Percentiles rank a stretch among this genome's conserved stretches.
phyloP scores from a whole-genome alignment of 306 rosid species.

The Psophocarpus tetragonolobus region DNA sequence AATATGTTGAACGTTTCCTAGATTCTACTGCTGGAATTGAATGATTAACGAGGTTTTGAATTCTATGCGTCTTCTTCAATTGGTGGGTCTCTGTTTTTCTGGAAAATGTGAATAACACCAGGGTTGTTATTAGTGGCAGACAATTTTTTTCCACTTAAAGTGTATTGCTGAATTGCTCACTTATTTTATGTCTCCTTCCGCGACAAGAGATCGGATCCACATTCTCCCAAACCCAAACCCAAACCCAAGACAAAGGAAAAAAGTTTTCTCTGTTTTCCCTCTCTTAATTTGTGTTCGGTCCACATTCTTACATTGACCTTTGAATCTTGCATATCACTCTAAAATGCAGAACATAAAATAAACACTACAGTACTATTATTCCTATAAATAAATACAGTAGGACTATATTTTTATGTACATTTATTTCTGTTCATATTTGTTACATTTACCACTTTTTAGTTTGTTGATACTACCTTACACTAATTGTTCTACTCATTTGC shows the following conservation, averaged over 20 bases:
- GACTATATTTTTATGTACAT: no score
- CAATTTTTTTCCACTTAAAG: not conserved
- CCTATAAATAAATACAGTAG: no score
- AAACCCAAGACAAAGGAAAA: not conserved
- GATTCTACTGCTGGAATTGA: not conserved
- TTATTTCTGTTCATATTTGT: no score
- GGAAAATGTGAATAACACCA: slow-evolving; percentile 12
- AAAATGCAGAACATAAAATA: no score
- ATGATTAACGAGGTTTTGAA: not conserved
- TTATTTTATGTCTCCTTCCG: not conserved
- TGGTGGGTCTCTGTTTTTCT: not conserved
- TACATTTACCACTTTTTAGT: no score
- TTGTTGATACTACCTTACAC: no score
- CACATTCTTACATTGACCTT: not conserved
- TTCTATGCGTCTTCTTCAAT: not conserved
- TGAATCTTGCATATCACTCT: not conserved
- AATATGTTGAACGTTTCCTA: no score
- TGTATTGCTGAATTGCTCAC: no score
- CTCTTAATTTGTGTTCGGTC: not conserved
- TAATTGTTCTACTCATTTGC: no score
- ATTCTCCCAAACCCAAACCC: no score
- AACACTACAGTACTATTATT: no score
- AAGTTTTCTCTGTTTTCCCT: not conserved
- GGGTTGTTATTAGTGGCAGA: not conserved
- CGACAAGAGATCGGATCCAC: not conserved